Evolutionary conservation across 805 yeast genomes (phyloP), one percentile per base, ranked within the genome.

Genomic region (Hanseniaspora occidentalis): DNA sequence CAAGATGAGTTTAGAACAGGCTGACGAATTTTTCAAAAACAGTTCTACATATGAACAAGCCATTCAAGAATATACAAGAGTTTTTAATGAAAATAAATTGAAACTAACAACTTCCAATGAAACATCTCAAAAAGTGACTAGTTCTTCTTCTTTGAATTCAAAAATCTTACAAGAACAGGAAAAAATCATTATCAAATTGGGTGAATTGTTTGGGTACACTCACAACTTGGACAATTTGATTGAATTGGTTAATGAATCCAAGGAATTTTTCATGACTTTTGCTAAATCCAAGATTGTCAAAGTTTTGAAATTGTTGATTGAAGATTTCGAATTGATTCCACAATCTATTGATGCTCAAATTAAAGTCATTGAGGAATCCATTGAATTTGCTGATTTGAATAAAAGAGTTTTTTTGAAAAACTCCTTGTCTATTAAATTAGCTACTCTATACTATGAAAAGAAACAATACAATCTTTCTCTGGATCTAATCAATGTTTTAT

Each of bases 231-330:
- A 61, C 4, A 71, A 76, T 49, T 68, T 92, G 35, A 64, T 69
- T 14, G 64, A 62, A 31, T 73, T 92, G 52, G 75, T 92, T 29
- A 67, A 75, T 10, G 69, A 74, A 31, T 78, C 94, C 1, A 73
- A 92, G 50, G 65, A 62, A 7, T 73, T 78, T n/a, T 78, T 86
- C 68, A 74, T 79, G 41, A 72, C 73, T 25, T 76, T 84, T 53
- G 96, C 97, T 36, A 92, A 92, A 64, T 83, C 96, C 13, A 92
- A 92, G 61, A 82, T 95, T 7, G 95, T 97, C 17, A 92, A 89
- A 59, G 82, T 89, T 42, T 79, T 89, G 49, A 80, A 79, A 52
- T 70, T 75, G 31, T 68, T 92, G 54, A 78, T 92, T 50, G 97
- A 89, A 53, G 65, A 75, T 46, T 75, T 84, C 52, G 88, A 84